Conservation (phyloP, 2,329 filamentous ascomycete genomes). For the Ascochyta viciae-villosae region DNA sequence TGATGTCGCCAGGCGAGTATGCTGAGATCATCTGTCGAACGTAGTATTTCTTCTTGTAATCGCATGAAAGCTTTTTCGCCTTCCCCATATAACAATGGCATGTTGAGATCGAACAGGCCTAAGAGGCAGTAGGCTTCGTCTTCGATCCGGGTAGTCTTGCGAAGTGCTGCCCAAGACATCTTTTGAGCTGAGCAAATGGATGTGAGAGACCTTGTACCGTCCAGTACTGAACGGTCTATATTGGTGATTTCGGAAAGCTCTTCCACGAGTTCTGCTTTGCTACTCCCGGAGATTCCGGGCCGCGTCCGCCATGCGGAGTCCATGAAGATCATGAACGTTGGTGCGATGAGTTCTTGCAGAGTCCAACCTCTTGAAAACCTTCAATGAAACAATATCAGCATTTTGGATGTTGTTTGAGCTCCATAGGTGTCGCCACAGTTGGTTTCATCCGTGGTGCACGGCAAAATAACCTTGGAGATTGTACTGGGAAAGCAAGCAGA, state of each 20-base stretch:
- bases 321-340: not conserved
- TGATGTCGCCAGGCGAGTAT: conserved; percentile 1
- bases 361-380: conserved; percentile 27
- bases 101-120: conserved; percentile 29
- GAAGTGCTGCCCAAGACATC: conserved; percentile 28
- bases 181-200: conserved; percentile 5
- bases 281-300: not conserved
- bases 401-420: no score
- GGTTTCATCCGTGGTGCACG: no score
- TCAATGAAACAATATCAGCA: no score
- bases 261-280: not conserved
- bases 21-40: not conserved
- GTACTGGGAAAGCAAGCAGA: no score
- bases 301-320: not conserved
- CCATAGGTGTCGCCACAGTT: no score
- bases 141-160: conserved; percentile 27
- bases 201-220: not conserved
- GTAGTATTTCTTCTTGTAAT: conserved; percentile 21
- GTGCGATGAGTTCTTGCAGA: conserved; percentile 25
- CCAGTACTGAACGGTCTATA: not conserved
- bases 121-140: conserved; percentile 34
- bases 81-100: conserved; percentile 28
- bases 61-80: conserved; percentile 18
- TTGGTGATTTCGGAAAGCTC: not conserved
- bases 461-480: no score